Evolutionary conservation across 257 asterid species (phyloP), one percentile per base, ranked within the genome.

Genomic region (Catharanthus roseus): DNA sequence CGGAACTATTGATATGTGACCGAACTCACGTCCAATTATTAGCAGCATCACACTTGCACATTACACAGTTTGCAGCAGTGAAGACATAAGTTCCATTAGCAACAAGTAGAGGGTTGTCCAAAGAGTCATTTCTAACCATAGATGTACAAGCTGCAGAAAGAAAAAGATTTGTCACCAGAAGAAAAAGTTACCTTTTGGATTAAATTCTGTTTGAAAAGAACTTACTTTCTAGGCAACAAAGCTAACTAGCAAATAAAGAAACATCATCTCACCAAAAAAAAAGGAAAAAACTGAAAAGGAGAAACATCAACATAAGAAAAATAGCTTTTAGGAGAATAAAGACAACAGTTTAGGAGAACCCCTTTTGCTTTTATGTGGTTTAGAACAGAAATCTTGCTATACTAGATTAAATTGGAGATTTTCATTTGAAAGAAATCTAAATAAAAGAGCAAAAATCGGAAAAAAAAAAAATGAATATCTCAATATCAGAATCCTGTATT

Each of bases 61-160:
- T 69, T 19, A 93, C 90, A 33, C 98, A 93, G 28, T 79, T 77
- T 29, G 72, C 70, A 67, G 98, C 97, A 54, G 98, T 90, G 87
- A 84, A 77, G 60, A 49, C 76, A 45, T 90, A 90, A 45, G 90
- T 80, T 63, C 75, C 85, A 36, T 89, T 90, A 0, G 93, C 74
- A 39, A 90, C 89, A 15, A 84, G 98, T 65, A 90, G 71, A 55
- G 95, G 95, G 79, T 79, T 82, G 86, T 93, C 97, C 78, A 26
- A 41, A 11, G 97, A 90, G 42, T 1, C 66, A 57, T 75, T 83
- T 71, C 39, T 73, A 65, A 93, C 79, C 80, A 4, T 21, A 11
- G 98, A 90, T 55, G 87, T 71, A 82, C 97, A 93, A 63, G 90
- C 97, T 93, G 93, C 74, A 68, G 65, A 36, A 23, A 47, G 36